Evolutionary conservation across 257 asterid genomes (phyloP), one percentile per base, ranked within the genome.

Genomic region (Salvia rosmarinus): DNA sequence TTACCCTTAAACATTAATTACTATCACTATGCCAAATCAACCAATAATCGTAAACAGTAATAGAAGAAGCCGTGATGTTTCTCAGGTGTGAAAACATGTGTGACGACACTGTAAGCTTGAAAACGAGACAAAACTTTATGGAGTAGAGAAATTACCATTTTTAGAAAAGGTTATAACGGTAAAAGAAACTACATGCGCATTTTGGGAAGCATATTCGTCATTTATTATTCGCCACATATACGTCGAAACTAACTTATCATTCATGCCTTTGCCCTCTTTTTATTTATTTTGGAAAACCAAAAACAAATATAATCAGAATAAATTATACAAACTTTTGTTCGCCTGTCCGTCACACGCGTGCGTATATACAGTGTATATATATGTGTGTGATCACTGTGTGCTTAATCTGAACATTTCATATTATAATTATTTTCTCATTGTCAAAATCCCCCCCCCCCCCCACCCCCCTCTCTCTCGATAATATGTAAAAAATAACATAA

Each of bases 191-290:
- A 13, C n/a, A n/a, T 17, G 11, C 12, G 8, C 7, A 17, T 10
- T 21, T 40, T 61, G 5, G 49, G 54, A 63, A 40, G 68, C 54
- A 63, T 63, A 63, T 63, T 39, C 68, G 16, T 40, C 11, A 34
- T 10, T 64, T 9, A 34, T n/a, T 62, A 21, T 63, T 64, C 57
- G n/a, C 39, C 20, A 20, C 55, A 6, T 21, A 5, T 39, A 0
- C 12, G 17, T 19, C 40, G 67, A 61, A 37, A 61, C 34, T 19
- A 61, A 37, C 67, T 7, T 9, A 61, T 35, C 6, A 0, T 7
- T 49, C 19, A 16, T 51, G 5, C 0, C 44, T 9, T 39, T 55
- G 62, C 44, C 5, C 14, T 25, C 6, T 20, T 54, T 10, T 11
- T 3, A 9, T 23, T 55, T 1, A 10, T 10, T 44, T 44, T 12